Evolutionary conservation across 768 basidiomycete genomes (phyloP).

Genomic region (Tricholomella constricta): DNA sequence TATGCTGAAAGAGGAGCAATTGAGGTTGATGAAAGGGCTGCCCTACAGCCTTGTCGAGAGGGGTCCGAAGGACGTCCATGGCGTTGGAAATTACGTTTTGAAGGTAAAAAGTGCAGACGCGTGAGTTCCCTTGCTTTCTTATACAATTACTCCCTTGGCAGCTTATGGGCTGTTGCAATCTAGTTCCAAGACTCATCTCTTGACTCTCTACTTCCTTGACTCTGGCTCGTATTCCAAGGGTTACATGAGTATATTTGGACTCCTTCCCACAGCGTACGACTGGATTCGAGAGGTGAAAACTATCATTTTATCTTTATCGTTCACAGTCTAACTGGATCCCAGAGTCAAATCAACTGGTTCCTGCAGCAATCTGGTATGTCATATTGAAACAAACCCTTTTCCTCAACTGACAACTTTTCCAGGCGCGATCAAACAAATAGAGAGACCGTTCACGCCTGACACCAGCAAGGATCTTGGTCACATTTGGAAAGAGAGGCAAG

Average conservation of each 20-base stretch:
- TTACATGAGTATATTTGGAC: conserved; percentile 59
- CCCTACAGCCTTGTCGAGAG: conserved; percentile 83
- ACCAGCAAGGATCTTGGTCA: conserved; percentile 67
- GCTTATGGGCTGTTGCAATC: neutral
- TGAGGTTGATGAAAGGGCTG: conserved; percentile 70
- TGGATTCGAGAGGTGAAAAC: conserved; percentile 69
- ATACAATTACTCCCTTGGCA: neutral
- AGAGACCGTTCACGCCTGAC: conserved; percentile 85
- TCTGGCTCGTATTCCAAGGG: conserved; percentile 77
- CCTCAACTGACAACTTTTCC: neutral
- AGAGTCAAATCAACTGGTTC: conserved; percentile 92
- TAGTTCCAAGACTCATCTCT: conserved; percentile 84
- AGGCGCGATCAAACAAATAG: conserved; percentile 69
- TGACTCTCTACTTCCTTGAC: conserved; percentile 91
- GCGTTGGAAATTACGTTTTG: conserved; percentile 89
- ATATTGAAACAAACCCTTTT: neutral
- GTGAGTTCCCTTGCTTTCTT: conserved; percentile 45
- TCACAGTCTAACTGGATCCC: neutral
- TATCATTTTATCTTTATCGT: neutral
- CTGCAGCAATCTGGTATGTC: conserved; percentile 67
- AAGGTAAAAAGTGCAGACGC: conserved; percentile 84
- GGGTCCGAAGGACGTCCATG: conserved; percentile 85
- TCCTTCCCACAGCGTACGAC: conserved; percentile 78
- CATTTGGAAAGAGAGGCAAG: conserved; percentile 63
- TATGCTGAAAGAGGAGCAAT: conserved; percentile 59